A percentile compares a stretch with the other conserved stretches of the same genome.
phyloP scores from a whole-genome alignment of 2,329 filamentous ascomycete genomes.

The Stemphylium vesicarium region DNA sequence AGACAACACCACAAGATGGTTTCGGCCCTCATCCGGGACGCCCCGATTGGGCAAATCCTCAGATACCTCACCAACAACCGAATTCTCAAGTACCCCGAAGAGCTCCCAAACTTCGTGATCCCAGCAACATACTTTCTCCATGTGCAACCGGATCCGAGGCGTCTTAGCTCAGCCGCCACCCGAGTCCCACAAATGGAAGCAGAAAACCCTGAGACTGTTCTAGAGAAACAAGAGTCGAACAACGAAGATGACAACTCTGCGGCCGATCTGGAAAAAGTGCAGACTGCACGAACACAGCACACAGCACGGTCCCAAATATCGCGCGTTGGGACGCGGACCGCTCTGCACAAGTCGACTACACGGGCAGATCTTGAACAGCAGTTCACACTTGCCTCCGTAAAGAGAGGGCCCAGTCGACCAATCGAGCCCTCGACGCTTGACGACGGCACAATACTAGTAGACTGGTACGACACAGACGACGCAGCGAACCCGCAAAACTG shows the following conservation, averaged over 20 bases:
- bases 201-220: slow-evolving; percentile 34
- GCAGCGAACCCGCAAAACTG: slow-evolving; percentile 51
- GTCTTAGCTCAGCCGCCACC: slow-evolving; percentile 17
- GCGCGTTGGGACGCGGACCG: slow-evolving; percentile 46
- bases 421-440: slow-evolving; percentile 44
- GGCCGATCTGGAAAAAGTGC: slow-evolving; percentile 44
- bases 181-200: slow-evolving; percentile 11
- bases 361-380: slow-evolving; percentile 51
- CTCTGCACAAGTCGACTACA: slow-evolving; percentile 45
- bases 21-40: slow-evolving; percentile 57
- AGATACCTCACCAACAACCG: slow-evolving; percentile 61
- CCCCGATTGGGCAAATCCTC: slow-evolving; percentile 65
- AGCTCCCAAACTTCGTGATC: slow-evolving; percentile 61
- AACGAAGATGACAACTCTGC: slow-evolving; percentile 26
- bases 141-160: slow-evolving; percentile 12
- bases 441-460: slow-evolving; percentile 50
- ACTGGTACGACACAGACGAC: slow-evolving; percentile 54
- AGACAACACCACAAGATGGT: background rate
- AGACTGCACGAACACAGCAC: slow-evolving; percentile 34
- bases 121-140: slow-evolving; percentile 52
- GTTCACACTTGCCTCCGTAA: slow-evolving; percentile 44
- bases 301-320: slow-evolving; percentile 40
- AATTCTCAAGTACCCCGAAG: slow-evolving; percentile 66
- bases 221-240: slow-evolving; percentile 28
- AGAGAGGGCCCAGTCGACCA: slow-evolving; percentile 44